Base-by-base conservation (phyloP, 2,329 filamentous ascomycete genomes). In the Penicillium sp. region DNA sequence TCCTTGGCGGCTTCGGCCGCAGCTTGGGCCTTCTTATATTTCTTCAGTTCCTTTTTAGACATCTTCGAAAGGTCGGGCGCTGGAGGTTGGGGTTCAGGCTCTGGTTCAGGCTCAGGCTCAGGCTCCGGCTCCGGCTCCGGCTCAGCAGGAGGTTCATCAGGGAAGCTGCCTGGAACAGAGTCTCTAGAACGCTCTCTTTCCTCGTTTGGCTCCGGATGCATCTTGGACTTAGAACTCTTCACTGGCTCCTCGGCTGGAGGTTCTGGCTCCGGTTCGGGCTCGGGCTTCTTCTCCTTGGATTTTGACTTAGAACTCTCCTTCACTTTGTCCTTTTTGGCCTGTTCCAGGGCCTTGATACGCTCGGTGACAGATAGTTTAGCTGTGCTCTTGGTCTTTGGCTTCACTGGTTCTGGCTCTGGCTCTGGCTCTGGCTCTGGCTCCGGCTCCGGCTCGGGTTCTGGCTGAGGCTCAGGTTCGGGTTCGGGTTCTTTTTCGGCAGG, bases 131-230 rank as follows among this genome's bases (percentile, higher is more conserved):
- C 64, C 27, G 63, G 68, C 41, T 67, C 59, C 0, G 63, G 60
- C n/a, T 58, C 56, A 7, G 62, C 58, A 23, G 58, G 54, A n/a
- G 54, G 31, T 63, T 71, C 63, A 55, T 76, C 74, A 23, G 84
- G 84, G 67, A 87, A 87, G 57, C 81, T 82, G 53, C 84, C 85
- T 41, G 84, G 83, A 6, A 84, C 73, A 27, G 71, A 69, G 51
- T 77, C 75, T 49, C 70, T 73, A 11, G 69, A 70, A 22, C 64
- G 72, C 72, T 66, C 75, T 35, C 64, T 66, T 55, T 67, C 70
- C 67, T 67, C 69, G 56, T 64, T 60, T 29, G 67, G 63, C 42
- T 71, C 62, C 18, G 4, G 18, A 12, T 40, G 7, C n/a, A 22
- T 71, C 53, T 61, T 58, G 47, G 71, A 70, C 57, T 70, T 75